Evolutionary conservation across 169 alveolate genomes (phyloP).

Genomic region (Perkinsus olseni): DNA sequence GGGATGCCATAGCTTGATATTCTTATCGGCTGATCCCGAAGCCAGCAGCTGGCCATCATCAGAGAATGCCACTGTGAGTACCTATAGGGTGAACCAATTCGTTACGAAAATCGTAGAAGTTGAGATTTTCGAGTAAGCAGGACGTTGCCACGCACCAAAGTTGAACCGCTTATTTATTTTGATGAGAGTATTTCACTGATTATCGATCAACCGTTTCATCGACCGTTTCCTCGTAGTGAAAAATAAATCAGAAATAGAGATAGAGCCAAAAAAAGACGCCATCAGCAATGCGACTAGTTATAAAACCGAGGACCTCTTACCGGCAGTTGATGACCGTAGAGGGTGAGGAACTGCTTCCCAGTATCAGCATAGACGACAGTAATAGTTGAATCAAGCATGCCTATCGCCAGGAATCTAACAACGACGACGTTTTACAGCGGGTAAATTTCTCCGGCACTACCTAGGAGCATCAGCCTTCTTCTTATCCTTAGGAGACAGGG

Average conservation of each 20-base stretch:
- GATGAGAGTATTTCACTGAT: too few species aligned
- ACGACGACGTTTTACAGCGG: too few species aligned
- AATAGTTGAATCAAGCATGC: conserved; percentile 59
- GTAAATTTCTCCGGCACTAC: not conserved
- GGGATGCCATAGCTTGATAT: conserved; percentile 68
- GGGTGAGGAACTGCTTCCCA: conserved; percentile 54
- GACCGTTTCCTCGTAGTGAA: too few species aligned
- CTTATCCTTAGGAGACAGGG: not conserved
- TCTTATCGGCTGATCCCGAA: conserved; percentile 64
- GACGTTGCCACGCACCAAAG: too few species aligned
- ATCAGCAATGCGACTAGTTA: too few species aligned
- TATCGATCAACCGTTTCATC: too few species aligned
- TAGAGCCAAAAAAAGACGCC: too few species aligned
- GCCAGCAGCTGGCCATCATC: conserved; percentile 45
- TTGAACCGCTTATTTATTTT: too few species aligned
- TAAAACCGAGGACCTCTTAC: conserved; percentile 23
- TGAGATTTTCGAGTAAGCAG: too few species aligned
- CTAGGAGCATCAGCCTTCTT: not conserved
- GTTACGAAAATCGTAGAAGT: too few species aligned
- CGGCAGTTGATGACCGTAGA: conserved; percentile 78
- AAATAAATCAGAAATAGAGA: too few species aligned
- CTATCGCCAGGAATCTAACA: conserved; percentile 45
- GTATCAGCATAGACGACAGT: conserved; percentile 61
- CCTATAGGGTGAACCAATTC: not conserved
- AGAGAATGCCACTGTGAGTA: not conserved